A percentile compares a stretch with the other conserved stretches of the same genome.
phyloP scores from a whole-genome alignment of 306 rosid genomes.

The Mimosa bimucronata region DNA sequence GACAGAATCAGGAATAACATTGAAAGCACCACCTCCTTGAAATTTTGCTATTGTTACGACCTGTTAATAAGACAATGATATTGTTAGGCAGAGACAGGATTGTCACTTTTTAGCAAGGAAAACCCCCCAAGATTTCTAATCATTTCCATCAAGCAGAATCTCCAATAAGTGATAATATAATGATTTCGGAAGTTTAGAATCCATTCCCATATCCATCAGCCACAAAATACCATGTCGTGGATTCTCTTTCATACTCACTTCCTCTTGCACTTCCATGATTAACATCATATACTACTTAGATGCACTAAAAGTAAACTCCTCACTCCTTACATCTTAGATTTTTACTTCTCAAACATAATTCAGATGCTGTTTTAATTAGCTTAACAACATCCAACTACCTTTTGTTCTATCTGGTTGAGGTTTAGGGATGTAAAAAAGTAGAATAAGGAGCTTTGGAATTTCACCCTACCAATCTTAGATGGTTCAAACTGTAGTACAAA shows the following conservation, averaged over 20 bases:
- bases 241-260: neutral
- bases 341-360: neutral
- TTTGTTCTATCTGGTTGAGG: neutral
- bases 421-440: neutral
- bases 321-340: neutral
- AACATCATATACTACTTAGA: neutral
- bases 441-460: neutral
- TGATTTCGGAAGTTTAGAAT: neutral
- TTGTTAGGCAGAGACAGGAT: slow-evolving; percentile 32
- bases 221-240: neutral
- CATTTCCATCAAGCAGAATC: neutral
- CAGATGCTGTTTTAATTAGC: neutral
- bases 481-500: neutral
- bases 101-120: slow-evolving; percentile 18
- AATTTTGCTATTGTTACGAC: slow-evolving; percentile 79
- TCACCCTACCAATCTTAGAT: neutral
- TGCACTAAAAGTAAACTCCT: neutral
- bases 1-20: slow-evolving; percentile 91
- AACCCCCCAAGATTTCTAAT: slow-evolving; percentile 9
- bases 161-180: neutral
- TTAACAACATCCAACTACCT: neutral
- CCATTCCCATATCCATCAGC: neutral
- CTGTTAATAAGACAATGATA: slow-evolving; percentile 43
- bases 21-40: slow-evolving; percentile 87
- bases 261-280: neutral